A percentile compares a stretch with the other conserved stretches of the same genome.
phyloP scores from a whole-genome alignment of 345 rosid genomes.

The Eucalyptus polyanthemos region DNA sequence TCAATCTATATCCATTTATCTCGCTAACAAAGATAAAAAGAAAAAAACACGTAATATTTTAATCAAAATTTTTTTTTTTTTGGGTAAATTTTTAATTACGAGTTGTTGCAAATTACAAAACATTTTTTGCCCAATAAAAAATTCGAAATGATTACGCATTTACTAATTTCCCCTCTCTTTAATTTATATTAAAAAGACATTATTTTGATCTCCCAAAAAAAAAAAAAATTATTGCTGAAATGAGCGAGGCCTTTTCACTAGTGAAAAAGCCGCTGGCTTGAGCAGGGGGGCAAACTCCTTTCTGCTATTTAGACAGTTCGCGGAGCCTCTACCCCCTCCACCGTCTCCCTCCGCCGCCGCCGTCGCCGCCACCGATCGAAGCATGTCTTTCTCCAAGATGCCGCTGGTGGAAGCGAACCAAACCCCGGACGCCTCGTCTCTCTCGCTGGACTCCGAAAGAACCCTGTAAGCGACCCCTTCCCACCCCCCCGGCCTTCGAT shows the following conservation, averaged over 20 bases:
- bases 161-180: neutral
- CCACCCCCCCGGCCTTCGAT: neutral
- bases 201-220: too few species aligned
- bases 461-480: neutral
- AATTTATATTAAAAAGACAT: too few species aligned
- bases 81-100: neutral
- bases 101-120: neutral
- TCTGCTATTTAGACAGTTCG: neutral
- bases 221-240: too few species aligned
- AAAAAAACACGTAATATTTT: too few species aligned
- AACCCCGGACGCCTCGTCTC: neutral
- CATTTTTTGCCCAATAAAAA: neutral
- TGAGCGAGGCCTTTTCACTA: neutral
- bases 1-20: rapidly evolving
- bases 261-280: neutral
- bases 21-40: neutral
- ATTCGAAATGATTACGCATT: too few species aligned
- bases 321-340: neutral
- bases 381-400: neutral
- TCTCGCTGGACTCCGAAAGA: neutral
- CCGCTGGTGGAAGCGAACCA: neutral
- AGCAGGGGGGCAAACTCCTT: neutral
- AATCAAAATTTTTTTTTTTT: too few species aligned
- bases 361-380: neutral
- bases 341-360: neutral